Base-by-base conservation (phyloP, 192 early-diverging fungal genomes). In the Pilobolus umbonatus region DNA sequence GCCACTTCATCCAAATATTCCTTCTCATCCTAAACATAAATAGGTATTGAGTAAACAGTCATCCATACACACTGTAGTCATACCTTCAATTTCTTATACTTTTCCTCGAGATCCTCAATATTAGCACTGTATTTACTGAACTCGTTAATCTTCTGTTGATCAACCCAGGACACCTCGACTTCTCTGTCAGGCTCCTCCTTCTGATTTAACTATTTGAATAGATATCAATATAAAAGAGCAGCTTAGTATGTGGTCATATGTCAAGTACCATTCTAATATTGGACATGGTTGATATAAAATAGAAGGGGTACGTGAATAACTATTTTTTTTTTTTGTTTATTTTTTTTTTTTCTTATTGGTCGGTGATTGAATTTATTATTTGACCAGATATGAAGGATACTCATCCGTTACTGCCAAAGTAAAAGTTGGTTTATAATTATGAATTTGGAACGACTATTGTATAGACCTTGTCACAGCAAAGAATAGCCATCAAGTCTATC, bases 1-100 rank as follows among this genome's bases (percentile, higher is more conserved):
- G 83, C 68, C n/a, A 99, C 79, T 67, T 99, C 96, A 59, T 97
- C 92, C 48, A 99, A 76, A 51, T 92, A 93, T 69, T 97, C 96
- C 57, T 89, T 86, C 61, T 96, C 95, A 55, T 68, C 60, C 67
- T 68, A 53, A 34, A 56, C 52, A 62, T 17, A 29, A 30, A 40
- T 50, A 32, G 10, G 14, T 7, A n/a, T n/a, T 2, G 11, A 8
- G 46, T 26, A 22, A 26, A 14, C 9, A 2, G 43, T 19, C 42
- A 11, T 39, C 3, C 22, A 22, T 28, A 10, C 2, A 30, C 15
- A 57, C 29, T n/a, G n/a, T n/a, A n/a, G n/a, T n/a, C 35, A 12
- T 64, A 90, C 89, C 85, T 95, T 94, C 47, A 87, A 80, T n/a
- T 76, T 77, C 47, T 87, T 81, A 72, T 90, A 91, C 26, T 71